Evolutionary conservation across 495 filamentous ascomycete genomes (phyloP), one percentile per base, ranked within the genome.

Genomic region (Amniculicola lignicola): DNA sequence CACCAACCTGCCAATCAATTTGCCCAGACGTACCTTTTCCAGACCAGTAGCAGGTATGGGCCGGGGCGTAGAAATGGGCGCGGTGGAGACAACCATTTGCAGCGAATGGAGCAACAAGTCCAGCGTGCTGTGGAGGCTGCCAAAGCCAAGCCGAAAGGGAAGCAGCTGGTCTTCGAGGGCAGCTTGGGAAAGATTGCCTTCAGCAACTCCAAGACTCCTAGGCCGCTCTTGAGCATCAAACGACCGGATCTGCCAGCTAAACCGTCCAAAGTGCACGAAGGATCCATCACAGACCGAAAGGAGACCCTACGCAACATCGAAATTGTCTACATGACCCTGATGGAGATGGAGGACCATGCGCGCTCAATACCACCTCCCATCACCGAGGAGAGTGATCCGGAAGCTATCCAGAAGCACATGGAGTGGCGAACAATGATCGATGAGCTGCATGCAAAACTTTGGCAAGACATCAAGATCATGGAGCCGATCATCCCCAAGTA

Each of bases 81-180:
- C 24, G 91, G 89, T 3, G 82, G 80, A 2, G 92, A 99, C 69
- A 97, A 96, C 64, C 93, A 99, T 67, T 86, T 97, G 78, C 93
- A 96, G 65, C 83, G 93, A 22, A 99, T 99, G 93, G 90, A 99
- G 70, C 94, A 97, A 66, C 93, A 99, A 68, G 93, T 99, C 19
- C 90, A 95, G 66, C 85, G 93, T 28, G 93, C 93, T 4, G 94
- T 99, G 0, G 93, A 97, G 61, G 94, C 93, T 2, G 94, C 94
- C 28, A 97, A 97, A 70, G 84, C 84, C 35, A 92, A 95, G 71
- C 93, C 93, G 3, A 99, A 99, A 75, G 95, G 91, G 67, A 96
- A 95, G 71, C 90, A 95, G 65, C 78, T 99, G n/a, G 89, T 96
- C 16, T 90, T 99, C 40, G 93, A 97, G 68, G 93, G 93, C n/a